Percentiles rank a stretch among this genome's conserved stretches.
These are phyloP conservation scores for slime mould (Dictyostelium discoideum) DNA, from an alignment of 78 protist species.

Conservation along the genomic window DNA sequence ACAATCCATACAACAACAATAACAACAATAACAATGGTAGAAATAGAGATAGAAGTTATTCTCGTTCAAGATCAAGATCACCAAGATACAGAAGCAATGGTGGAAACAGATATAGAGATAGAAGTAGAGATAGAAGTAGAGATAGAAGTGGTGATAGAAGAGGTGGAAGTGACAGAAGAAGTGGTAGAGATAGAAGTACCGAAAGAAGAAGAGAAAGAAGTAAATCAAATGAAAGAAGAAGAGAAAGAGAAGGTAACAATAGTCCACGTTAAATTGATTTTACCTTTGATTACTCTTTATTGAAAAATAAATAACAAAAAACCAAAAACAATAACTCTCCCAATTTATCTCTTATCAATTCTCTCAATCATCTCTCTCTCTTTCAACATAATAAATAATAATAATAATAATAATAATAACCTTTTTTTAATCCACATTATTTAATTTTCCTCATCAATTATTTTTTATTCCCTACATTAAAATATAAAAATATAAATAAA, in stretches of 20 bases:
- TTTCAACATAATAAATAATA: too few relatives aligned
- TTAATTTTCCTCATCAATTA: too few relatives aligned
- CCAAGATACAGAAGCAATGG: slow-evolving; percentile 6
- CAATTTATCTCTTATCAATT: too few relatives aligned
- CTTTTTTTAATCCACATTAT: too few relatives aligned
- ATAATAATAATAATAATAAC: too few relatives aligned
- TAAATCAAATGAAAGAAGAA: neutral
- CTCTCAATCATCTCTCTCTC: neutral
- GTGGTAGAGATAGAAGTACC: slow-evolving; percentile 11
- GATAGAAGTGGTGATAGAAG: slow-evolving; percentile 14
- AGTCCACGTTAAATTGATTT: neutral
- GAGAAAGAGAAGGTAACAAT: slow-evolving; percentile 21
- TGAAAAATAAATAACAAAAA: too few relatives aligned
- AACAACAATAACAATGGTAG: neutral
- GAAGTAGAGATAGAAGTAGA: slow-evolving; percentile 5
- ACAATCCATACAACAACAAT: neutral
- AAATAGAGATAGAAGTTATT: slow-evolving; percentile 19
- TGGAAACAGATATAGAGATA: slow-evolving; percentile 1
- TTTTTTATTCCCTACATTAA: too few relatives aligned
- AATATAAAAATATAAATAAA: too few relatives aligned
- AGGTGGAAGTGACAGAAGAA: slow-evolving; percentile 4
- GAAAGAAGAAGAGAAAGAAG: slow-evolving; percentile 4
- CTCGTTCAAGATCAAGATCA: neutral
- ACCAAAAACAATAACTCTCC: too few relatives aligned
- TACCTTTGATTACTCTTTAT: too few relatives aligned